Conservation (phyloP, 768 basidiomycete genomes). For the Candolleomyces eurysporus region DNA sequence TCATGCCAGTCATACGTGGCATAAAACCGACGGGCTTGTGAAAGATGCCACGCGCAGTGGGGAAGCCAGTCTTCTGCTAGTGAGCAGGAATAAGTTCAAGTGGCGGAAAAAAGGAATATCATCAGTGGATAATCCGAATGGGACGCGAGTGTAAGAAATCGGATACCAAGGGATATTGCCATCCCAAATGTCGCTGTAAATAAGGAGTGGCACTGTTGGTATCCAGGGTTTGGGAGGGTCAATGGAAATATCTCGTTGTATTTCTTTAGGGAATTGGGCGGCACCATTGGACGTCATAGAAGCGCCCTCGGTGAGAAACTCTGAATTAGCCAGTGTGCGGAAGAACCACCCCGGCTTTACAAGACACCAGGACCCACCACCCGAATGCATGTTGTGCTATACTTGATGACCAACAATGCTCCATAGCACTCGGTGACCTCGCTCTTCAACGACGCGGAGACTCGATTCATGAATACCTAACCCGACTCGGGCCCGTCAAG, state of each 20-base stretch:
- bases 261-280: background rate
- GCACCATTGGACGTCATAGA: too few species aligned
- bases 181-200: background rate
- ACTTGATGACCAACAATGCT: background rate
- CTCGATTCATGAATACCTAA: background rate
- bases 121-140: background rate
- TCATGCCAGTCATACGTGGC: background rate
- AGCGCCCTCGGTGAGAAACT: too few species aligned
- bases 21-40: background rate
- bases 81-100: background rate
- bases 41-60: background rate
- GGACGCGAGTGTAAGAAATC: background rate
- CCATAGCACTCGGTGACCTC: background rate
- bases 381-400: too few species aligned
- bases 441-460: background rate
- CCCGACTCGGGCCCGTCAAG: background rate
- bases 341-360: too few species aligned
- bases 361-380: too few species aligned
- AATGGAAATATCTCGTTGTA: background rate
- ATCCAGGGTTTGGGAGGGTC: background rate
- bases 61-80: background rate
- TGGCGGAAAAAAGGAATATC: constrained; percentile 2
- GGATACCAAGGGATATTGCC: background rate
- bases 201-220: background rate
- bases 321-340: too few species aligned